These are phyloP conservation scores for Cinchona pubescens DNA, from an alignment of 257 asterid genomes.

Conservation along the genomic window DNA sequence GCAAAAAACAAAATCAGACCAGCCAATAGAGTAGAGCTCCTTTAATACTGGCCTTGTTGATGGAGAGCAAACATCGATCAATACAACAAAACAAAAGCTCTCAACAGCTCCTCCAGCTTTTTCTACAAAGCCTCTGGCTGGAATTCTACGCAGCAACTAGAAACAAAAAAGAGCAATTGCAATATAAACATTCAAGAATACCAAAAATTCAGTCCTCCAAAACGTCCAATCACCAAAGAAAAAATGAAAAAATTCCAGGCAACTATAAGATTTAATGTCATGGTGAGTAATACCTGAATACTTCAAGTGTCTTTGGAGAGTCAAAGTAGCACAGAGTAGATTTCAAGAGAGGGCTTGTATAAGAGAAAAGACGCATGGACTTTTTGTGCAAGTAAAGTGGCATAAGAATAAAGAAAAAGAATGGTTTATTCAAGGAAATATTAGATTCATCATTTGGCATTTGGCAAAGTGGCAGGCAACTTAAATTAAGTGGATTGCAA, in stretches of 20 bases:
- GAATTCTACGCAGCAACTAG: constrained; percentile 13
- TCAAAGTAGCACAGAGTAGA: no score
- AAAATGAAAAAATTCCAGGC: neutral
- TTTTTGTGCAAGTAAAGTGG: neutral
- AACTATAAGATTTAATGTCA: neutral
- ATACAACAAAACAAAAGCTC: neutral
- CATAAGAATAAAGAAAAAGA: no score
- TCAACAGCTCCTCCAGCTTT: constrained; percentile 8
- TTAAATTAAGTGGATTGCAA: neutral
- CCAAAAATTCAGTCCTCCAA: neutral
- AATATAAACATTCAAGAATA: neutral
- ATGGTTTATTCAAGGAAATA: neutral
- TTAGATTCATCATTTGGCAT: neutral
- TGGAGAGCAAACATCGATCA: neutral
- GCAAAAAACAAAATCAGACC: constrained; percentile 8
- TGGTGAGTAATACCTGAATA: neutral
- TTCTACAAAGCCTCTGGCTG: constrained; percentile 13
- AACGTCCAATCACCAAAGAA: neutral
- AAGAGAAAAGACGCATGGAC: neutral
- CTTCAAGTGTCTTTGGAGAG: neutral
- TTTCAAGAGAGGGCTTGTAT: neutral
- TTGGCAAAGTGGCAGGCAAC: neutral
- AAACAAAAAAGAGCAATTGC: neutral
- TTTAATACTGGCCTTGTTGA: neutral
- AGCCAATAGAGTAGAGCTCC: constrained; percentile 7